Base-by-base conservation (phyloP, 2,329 filamentous ascomycete genomes). In the Aspergillus ochraceoroseus region DNA sequence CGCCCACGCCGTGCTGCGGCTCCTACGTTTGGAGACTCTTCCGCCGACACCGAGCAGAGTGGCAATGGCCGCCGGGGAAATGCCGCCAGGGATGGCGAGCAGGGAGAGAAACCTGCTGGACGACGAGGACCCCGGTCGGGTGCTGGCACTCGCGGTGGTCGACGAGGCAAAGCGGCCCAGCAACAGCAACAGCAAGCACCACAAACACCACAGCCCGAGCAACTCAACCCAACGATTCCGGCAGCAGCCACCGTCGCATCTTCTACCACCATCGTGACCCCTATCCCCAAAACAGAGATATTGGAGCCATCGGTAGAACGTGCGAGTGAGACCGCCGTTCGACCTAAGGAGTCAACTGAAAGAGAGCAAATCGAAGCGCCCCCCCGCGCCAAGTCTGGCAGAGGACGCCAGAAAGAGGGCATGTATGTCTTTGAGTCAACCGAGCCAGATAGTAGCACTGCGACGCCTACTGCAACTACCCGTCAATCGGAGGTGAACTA, bases 1-100 rank as follows among this genome's bases (percentile, higher is more conserved):
- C 62, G 71, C 37, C 71, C 71, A 14, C 62, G 67, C 30, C 65
- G 71, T 47, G 71, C 71, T 27, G 71, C 71, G 12, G 71, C 71
- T 2, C 71, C 71, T 5, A 72, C 68, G 0, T 74, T 74, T 58
- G 70, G 70, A 35, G 56, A 63, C 38, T 51, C 64, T 20, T 46
- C 59, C 39, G 55, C 61, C 40, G 57, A 68, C 44, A 38, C 51
- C 25, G 54, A 68, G 43, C 46, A 49, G 25, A 33, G 19, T 23
- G 27, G 47, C 7, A 56, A 59, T 25, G 58, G 61, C 20, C 62
- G 65, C 41, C 60, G 65, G 15, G 56, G 56, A 13, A 53, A 58
- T 49, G 27, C 50, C 15, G 36, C 54, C 23, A 65, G 62, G 31
- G 66, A 67, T 31, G 48, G 56, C 3, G 61, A 70, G 19, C 53